A percentile compares a stretch with the other conserved stretches of the same genome.
These are phyloP conservation scores for Conticribra weissflogii DNA, from an alignment of 108 stramenopile genomes.

Conservation along the genomic window DNA sequence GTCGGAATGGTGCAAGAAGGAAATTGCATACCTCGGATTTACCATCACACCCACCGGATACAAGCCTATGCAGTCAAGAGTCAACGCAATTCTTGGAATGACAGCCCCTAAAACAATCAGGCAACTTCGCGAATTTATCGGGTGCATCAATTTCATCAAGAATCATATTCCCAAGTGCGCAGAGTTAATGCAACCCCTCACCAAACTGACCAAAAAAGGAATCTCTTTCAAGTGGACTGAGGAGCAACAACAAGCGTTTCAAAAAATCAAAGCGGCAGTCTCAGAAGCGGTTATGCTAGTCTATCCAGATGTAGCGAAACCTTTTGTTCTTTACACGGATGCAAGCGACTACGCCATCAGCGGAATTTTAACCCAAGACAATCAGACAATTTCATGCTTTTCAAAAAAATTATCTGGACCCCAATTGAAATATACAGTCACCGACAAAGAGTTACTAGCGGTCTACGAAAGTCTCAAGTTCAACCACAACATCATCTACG, in stretches of 20 bases:
- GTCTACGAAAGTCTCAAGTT: no score
- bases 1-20: no score
- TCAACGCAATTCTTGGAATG: not conserved
- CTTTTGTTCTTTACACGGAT: no score
- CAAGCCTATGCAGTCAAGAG: not conserved
- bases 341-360: not conserved
- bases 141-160: no score
- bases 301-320: conserved; percentile 1
- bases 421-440: not conserved
- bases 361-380: not conserved
- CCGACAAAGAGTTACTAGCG: not conserved
- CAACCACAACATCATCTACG: not conserved
- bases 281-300: not conserved
- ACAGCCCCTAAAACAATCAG: not conserved
- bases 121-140: no score
- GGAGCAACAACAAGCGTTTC: not conserved
- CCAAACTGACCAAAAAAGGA: conserved; percentile 2
- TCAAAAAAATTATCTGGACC: no score
- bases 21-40: no score
- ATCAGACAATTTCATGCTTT: not conserved
- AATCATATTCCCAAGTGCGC: no score
- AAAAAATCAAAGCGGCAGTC: no score
- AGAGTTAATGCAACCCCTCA: not conserved
- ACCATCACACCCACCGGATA: no score
- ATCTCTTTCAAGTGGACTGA: not conserved